phyloP scores from a whole-genome alignment of 345 rosid genomes.

The Geranium rotundifolium region DNA sequence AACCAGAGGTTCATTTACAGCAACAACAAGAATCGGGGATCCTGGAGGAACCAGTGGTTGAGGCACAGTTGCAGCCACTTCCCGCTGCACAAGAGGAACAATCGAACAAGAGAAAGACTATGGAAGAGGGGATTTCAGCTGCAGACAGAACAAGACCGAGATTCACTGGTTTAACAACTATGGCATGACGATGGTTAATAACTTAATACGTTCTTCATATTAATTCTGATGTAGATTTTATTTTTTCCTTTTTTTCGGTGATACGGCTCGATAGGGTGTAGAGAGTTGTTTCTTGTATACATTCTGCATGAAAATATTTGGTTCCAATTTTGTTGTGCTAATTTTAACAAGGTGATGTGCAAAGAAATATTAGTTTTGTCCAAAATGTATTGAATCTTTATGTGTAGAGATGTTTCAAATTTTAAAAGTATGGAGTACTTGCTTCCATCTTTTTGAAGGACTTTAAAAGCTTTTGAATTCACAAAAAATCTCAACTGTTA shows the following conservation, averaged over 20 bases:
- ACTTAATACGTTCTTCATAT: too few relatives aligned
- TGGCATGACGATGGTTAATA: conserved; percentile 16
- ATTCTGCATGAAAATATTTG: conserved; percentile 3
- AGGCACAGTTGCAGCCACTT: neutral
- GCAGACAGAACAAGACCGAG: conserved; percentile 38
- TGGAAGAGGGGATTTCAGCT: conserved; percentile 46
- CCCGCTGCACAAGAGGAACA: conserved; percentile 10
- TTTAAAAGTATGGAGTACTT: too few relatives aligned
- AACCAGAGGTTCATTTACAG: neutral
- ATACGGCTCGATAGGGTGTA: neutral
- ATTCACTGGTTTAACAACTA: conserved; percentile 28
- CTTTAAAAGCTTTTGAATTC: too few relatives aligned
- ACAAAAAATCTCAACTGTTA: too few relatives aligned
- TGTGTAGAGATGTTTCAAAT: too few relatives aligned
- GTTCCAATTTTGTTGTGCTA: conserved; percentile 9
- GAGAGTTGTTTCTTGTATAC: conserved; percentile 3
- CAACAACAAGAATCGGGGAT: neutral
- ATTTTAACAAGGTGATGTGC: neutral
- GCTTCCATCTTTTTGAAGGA: too few relatives aligned
- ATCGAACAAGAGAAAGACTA: conserved; percentile 38
- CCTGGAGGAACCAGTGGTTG: conserved; percentile 5
- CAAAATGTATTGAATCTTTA: too few relatives aligned
- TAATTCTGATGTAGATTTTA: neutral
- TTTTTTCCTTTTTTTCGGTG: neutral
- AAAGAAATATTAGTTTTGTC: neutral